Evolutionary conservation across 2,329 filamentous ascomycete species (phyloP), one percentile per base, ranked within the genome.

Genomic region (Phaeoacremonium minimum): DNA sequence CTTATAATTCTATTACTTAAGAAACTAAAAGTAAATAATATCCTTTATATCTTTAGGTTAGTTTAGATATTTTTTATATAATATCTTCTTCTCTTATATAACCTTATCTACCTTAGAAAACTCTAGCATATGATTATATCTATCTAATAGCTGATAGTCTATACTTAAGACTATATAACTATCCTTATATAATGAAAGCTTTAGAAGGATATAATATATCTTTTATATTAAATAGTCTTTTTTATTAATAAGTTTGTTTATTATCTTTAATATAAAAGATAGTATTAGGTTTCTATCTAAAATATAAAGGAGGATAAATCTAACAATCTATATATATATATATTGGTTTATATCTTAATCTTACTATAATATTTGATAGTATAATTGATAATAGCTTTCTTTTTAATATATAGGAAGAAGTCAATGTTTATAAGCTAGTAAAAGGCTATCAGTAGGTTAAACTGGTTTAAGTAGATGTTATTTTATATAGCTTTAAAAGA

Each of bases 231-330:
- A 26, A 26, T 26, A 26, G n/a, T 26, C 2, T n/a, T n/a, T 9
- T n/a, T 26, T 3, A 9, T 26, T 3, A n/a, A 26, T 26, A 9
- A 18, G 18, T 6, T 35, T 37, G 18, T 31, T 35, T 15, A 32
- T 31, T 33, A 30, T 32, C 2, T 32, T 17, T 35, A 32, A 32
- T 17, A 37, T 31, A 18, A 37, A 37, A 19, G 19, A 19, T 14
- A 28, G 14, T 33, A 37, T 18, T 37, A 35, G 14, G 12, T 31
- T 19, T 35, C 18, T 37, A 35, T n/a, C 7, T 35, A 37, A 17
- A 9, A n/a, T 35, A n/a, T n/a, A n/a, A n/a, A n/a, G n/a, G n/a
- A n/a, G n/a, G n/a, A n/a, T n/a, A n/a, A n/a, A n/a, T n/a, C n/a
- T n/a, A n/a, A n/a, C n/a, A n/a, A n/a, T n/a, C n/a, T n/a, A n/a